A percentile compares a stretch with the other conserved stretches of the same genome.
Conservation (phyloP, 139 green algal genomes). For the Chloropicon primus region DNA sequence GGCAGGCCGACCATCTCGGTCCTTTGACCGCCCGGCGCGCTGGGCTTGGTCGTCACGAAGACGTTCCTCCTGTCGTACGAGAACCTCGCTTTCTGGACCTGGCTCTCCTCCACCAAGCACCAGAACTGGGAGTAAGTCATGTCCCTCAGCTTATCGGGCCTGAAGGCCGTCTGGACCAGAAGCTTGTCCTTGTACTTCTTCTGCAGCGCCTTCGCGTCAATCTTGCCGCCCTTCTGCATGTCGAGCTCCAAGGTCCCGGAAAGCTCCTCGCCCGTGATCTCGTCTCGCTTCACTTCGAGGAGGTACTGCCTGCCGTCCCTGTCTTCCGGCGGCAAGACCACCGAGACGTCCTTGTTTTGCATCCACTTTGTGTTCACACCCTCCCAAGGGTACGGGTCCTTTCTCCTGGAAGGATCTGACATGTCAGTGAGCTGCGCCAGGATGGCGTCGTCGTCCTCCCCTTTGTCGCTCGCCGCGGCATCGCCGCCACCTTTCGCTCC, state of each 20-base stretch:
- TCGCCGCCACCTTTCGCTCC: not conserved
- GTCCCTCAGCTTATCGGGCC: slow-evolving; percentile 20
- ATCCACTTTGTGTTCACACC: not conserved
- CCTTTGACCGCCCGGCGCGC: slow-evolving; percentile 49
- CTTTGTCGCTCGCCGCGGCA: not conserved
- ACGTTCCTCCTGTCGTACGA: slow-evolving; percentile 35
- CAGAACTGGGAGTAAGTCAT: slow-evolving; percentile 83
- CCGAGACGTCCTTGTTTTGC: not conserved
- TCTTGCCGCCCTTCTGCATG: not conserved
- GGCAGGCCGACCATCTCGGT: slow-evolving; percentile 47
- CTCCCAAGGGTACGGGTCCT: not conserved
- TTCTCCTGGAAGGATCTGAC: not conserved
- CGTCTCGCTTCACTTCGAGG: not conserved
- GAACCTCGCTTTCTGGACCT: slow-evolving; percentile 41
- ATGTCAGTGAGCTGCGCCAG: not conserved
- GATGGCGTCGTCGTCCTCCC: not conserved
- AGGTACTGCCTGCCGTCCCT: not conserved
- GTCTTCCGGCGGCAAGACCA: not conserved
- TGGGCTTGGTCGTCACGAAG: slow-evolving; percentile 37
- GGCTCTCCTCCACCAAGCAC: slow-evolving; percentile 44
- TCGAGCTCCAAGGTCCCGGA: not conserved
- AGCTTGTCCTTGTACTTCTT: slow-evolving; percentile 14
- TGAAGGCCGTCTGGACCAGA: slow-evolving; percentile 21
- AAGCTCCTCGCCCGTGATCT: not conserved
- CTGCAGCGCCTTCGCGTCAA: not conserved